Percentiles rank a stretch among this genome's conserved stretches.
Conservation (phyloP, 139 green algal genomes). For the Chlorokybus atmophyticus region DNA sequence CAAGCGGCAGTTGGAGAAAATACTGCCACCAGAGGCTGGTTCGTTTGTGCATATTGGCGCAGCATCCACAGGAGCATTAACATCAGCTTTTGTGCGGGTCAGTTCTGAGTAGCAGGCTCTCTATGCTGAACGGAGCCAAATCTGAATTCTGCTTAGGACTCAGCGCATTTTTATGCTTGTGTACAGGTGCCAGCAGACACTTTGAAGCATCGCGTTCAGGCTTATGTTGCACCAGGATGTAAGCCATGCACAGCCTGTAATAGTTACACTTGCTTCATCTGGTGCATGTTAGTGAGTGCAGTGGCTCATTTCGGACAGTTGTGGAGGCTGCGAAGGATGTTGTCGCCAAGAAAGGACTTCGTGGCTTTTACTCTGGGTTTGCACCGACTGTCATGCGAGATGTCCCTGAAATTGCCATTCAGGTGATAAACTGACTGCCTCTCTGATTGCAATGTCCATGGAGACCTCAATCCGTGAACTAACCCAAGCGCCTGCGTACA, state of each 20-base stretch:
- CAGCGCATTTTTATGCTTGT: no score
- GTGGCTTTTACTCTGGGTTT: conserved; percentile 57
- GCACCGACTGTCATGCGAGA: conserved; percentile 52
- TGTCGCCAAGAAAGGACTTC: conserved; percentile 34
- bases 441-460: neutral
- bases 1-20: conserved; percentile 26
- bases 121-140: neutral
- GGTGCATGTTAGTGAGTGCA: no score
- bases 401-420: conserved; percentile 57
- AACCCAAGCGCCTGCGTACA: no score
- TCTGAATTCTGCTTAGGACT: conserved; percentile 8
- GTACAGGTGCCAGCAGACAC: conserved; percentile 56
- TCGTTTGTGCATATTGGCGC: conserved; percentile 18
- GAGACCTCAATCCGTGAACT: no score
- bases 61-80: conserved; percentile 20
- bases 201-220: conserved; percentile 59
- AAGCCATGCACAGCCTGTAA: no score
- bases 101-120: conserved; percentile 1
- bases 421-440: conserved; percentile 23
- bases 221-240: no score
- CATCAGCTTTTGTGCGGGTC: conserved; percentile 23
- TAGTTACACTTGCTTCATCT: no score
- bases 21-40: conserved; percentile 11
- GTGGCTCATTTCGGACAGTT: conserved; percentile 23
- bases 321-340: conserved; percentile 30